Evolutionary conservation across 768 basidiomycete species (phyloP), one percentile per base, ranked within the genome.

Genomic region (Cystofilobasidium ferigula): DNA sequence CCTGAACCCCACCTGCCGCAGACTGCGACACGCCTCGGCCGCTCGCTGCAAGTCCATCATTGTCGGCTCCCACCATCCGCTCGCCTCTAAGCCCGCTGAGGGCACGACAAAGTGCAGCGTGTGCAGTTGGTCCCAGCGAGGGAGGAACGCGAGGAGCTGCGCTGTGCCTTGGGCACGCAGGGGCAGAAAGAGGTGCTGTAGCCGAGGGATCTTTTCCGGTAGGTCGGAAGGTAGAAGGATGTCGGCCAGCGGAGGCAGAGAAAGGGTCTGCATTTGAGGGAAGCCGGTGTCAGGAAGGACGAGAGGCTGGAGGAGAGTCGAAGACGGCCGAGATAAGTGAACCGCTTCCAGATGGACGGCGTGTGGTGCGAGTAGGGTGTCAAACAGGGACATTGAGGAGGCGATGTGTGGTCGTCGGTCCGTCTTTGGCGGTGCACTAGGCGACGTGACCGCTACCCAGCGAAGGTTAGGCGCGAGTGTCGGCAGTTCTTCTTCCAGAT

Each of bases 91-190:
- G 4, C 7, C n/a, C 14, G 42, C 30, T 18, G 42, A 45, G 14
- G 43, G 40, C 10, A 38, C 20, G 28, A 63, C 40, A 43, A 64
- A 26, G 24, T 64, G 63, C 0, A 64, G 5, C 13, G 63, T 64
- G 8, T 38, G 10, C 1, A 64, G 63, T 1, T 8, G 4, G 26
- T 0, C 1, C 63, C 36, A 16, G 42, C 13, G 42, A 40, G 53
- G 42, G 54, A 63, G 42, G 32, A 42, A 14, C 0, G 42, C 28
- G 2, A 43, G 22, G 16, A 63, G 32, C 4, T 20, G 24, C 7
- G 10, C 16, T n/a, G 36, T 42, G 2, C 9, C 8, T 1, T 38
- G 51, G 4, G 6, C 34, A 7, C 42, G 48, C 9, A 54, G 36
- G 24, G 51, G 35, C 16, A 63, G 9, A 22, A 63, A 63, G 34